Evolutionary conservation across 495 filamentous ascomycete genomes (phyloP).

Genomic region (Bombardia bombarda): DNA sequence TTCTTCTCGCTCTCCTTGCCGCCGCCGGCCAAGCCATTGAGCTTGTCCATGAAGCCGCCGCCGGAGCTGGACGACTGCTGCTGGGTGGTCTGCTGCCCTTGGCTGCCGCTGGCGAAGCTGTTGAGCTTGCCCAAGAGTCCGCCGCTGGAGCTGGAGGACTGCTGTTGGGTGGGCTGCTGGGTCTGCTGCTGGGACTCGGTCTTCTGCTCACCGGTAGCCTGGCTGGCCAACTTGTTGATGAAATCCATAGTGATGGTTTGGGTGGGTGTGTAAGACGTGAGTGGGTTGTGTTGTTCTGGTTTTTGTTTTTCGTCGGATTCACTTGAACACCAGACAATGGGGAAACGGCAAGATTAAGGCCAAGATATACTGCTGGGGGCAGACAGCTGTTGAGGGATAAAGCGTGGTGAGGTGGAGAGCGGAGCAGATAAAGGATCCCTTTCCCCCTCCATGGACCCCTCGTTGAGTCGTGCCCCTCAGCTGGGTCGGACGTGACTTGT

Average conservation of each 20-base stretch:
- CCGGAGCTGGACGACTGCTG: constrained; percentile 8
- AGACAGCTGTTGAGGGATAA: constrained; percentile 17
- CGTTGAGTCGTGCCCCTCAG: constrained; percentile 4
- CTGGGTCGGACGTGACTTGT: constrained; percentile 11
- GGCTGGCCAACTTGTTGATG: constrained; percentile 28
- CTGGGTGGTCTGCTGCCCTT: constrained; percentile 6
- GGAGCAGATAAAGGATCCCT: not conserved
- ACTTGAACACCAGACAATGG: no score
- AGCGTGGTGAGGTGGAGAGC: not conserved
- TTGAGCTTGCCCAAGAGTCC: constrained; percentile 45
- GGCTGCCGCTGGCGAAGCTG: constrained; percentile 7
- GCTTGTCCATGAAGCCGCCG: constrained; percentile 41
- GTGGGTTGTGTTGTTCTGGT: not conserved
- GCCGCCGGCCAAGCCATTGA: constrained; percentile 56
- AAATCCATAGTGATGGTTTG: constrained; percentile 34
- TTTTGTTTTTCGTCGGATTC: not conserved
- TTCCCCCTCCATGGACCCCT: no score
- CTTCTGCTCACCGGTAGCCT: constrained; percentile 10
- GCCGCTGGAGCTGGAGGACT: constrained; percentile 9
- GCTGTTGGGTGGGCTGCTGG: constrained; percentile 5
- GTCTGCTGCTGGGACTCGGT: constrained; percentile 9
- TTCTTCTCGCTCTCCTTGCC: constrained; percentile 61
- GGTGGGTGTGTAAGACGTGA: not conserved
- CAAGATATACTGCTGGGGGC: no score
- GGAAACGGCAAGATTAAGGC: no score